A percentile compares a stretch with the other conserved stretches of the same genome.
These are phyloP conservation scores for Emydomyces testavorans DNA, from an alignment of 2,329 filamentous ascomycete genomes.

Conservation along the genomic window DNA sequence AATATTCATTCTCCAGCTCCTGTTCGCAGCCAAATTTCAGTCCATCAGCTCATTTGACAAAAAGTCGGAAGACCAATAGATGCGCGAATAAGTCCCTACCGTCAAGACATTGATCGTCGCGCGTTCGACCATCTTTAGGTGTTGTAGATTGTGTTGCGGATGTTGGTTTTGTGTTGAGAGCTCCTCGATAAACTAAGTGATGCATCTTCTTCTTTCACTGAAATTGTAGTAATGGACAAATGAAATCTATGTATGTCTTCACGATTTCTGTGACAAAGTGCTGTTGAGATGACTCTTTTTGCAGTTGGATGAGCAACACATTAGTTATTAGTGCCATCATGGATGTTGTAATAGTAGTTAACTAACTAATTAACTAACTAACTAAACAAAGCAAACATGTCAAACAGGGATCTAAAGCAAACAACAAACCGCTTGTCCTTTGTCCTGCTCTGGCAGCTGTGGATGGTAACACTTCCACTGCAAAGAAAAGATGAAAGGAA, in stretches of 20 bases:
- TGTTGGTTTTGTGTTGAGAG: not conserved
- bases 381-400: too few relatives aligned
- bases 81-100: not conserved
- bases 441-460: too few relatives aligned
- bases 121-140: slow-evolving; percentile 3
- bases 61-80: not conserved
- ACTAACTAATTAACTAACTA: too few relatives aligned
- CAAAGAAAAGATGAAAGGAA: too few relatives aligned
- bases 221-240: not conserved
- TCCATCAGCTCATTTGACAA: not conserved
- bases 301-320: not conserved
- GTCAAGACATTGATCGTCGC: not conserved
- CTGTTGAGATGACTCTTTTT: not conserved
- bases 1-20: slow-evolving; percentile 55
- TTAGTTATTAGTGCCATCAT: not conserved
- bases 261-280: not conserved
- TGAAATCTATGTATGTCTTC: not conserved
- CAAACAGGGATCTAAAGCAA: too few relatives aligned
- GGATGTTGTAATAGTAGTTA: too few relatives aligned
- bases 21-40: slow-evolving; percentile 13
- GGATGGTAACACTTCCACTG: too few relatives aligned
- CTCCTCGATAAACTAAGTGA: slow-evolving; percentile 7
- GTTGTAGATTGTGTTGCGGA: not conserved
- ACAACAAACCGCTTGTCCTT: too few relatives aligned
- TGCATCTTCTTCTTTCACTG: slow-evolving; percentile 9